Base-by-base conservation (phyloP, 345 rosid species). In the Citrus maxima region DNA sequence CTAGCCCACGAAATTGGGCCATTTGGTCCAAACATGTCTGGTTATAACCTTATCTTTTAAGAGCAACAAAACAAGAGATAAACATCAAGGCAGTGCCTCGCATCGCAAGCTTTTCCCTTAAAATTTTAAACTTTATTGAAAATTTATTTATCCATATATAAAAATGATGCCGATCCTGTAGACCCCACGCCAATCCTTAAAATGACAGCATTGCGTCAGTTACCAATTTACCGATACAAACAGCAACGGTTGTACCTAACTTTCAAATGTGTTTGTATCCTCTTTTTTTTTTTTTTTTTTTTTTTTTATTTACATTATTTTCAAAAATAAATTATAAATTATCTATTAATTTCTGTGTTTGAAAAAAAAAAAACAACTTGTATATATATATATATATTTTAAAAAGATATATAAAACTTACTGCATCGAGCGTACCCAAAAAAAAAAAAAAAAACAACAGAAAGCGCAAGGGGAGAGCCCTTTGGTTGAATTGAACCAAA, bases 401-500 rank as follows among this genome's bases (percentile, higher is more conserved):
- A 25, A 46, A 13, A 46, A 10, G 16, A 12, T 46, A 3, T 46
- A 13, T 46, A 13, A 10, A 42, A 42, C 4, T 2, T 10, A 42
- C 49, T 4, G 22, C 3, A 34, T 56, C 5, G 14, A 75, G 42
- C 7, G 55, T 35, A 60, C 42, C n/a, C 19, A 8, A 60, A 34
- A n/a, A 72, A 5, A 28, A 54, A 54, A 32, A 9, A 54, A n/a
- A 5, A 14, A 10, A 10, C 1, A 25, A 21, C 62, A 12, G 34
- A 21, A 1, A 4, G 18, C 7, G 21, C 60, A 61, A 55, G 19
- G 27, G 25, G 24, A 51, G 75, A 67, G 77, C 76, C 87, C 80
- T 74, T 67, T 79, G 84, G 84, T 67, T 77, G 80, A 76, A 69
- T 70, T 10, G 13, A 42, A 77, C 76, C 81, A 63, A 73, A 74